Base-by-base conservation (phyloP, 805 yeast genomes). In the Metschnikowia lochheadii region DNA sequence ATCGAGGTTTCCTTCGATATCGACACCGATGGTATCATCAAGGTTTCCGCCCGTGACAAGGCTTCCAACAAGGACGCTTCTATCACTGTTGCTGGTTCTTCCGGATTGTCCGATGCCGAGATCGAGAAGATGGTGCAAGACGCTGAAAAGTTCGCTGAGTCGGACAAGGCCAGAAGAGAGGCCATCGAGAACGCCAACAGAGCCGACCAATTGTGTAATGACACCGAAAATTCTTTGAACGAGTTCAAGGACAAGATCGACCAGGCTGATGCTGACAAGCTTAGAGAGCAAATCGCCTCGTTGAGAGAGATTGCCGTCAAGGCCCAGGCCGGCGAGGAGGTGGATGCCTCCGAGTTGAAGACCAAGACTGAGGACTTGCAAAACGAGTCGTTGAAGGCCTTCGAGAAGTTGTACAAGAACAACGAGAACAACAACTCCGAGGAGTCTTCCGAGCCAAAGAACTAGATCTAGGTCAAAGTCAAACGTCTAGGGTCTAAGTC, bases 21-120 rank as follows among this genome's bases (percentile, higher is more conserved):
- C 68, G 97, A 90, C 73, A 96, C 97, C 58, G 97, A 90, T 75
- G 97, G 97, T 66, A 91, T 90, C 70, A 89, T 90, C 79, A 91
- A 90, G 79, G 97, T 90, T 52, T 83, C 89, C 70, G 97, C 97
- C 49, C 84, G 85, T 64, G 97, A 90, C 77, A 87, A 89, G 81
- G 94, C 91, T 58, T 83, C 95, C 58, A 88, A 86, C 78, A 90
- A 90, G 82, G 91, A 87, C 61, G 90, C 96, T 51, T 88, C 96
- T 54, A 91, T 90, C 75, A 90, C 97, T 46, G 97, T 90, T 58
- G 96, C 96, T 60, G 97, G 96, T 60, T 87, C 96, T 51, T 88
- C 96, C 43, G 97, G 97, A 72, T 78, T 90, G 69, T 84, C 91
- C 59, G 94, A 89, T 65, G 68, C 86, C 53, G 97, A 90, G 78